Conservation (phyloP, 352 stramenopile genomes). For the Phytophthora melonis region DNA sequence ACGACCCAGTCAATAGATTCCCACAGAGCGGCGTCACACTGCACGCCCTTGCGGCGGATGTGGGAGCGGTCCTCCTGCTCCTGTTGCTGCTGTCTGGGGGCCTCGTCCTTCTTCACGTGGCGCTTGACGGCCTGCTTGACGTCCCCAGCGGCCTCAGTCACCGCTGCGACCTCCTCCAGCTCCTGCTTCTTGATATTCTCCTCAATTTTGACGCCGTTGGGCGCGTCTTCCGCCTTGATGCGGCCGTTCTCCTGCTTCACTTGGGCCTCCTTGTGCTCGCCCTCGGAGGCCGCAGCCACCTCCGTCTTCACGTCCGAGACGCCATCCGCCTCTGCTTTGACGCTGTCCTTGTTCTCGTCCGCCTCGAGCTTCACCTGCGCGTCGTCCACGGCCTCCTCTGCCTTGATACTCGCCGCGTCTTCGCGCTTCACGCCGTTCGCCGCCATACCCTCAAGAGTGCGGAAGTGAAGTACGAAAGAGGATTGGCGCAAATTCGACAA, state of each 20-base stretch:
- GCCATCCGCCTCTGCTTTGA: conserved; percentile 27
- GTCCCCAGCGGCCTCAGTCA: background rate
- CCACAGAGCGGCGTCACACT: conserved; percentile 46
- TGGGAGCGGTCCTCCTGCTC: conserved; percentile 45
- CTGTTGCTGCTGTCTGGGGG: conserved; percentile 15
- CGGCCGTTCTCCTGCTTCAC: conserved; percentile 32
- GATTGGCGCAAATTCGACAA: conserved; percentile 20
- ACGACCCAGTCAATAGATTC: conserved; percentile 59
- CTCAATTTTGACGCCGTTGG: conserved; percentile 33
- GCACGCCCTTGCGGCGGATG: conserved; percentile 65
- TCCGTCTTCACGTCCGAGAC: conserved; percentile 24
- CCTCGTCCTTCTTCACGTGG: conserved; percentile 34
- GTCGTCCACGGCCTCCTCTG: conserved; percentile 22
- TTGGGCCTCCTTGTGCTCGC: conserved; percentile 8
- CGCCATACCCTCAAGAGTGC: conserved; percentile 19
- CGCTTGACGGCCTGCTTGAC: conserved; percentile 24
- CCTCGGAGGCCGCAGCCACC: background rate
- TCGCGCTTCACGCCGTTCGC: conserved; percentile 39
- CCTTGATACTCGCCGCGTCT: conserved; percentile 21
- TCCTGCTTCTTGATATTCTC: conserved; percentile 42
- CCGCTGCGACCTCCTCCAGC: background rate
- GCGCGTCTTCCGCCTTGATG: conserved; percentile 27
- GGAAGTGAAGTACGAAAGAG: conserved; percentile 3
- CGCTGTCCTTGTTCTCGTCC: conserved; percentile 37
- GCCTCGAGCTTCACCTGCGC: conserved; percentile 26